Evolutionary conservation across 78 protist genomes (phyloP), one percentile per base, ranked within the genome.

Genomic region (Bigelowiella natans): DNA sequence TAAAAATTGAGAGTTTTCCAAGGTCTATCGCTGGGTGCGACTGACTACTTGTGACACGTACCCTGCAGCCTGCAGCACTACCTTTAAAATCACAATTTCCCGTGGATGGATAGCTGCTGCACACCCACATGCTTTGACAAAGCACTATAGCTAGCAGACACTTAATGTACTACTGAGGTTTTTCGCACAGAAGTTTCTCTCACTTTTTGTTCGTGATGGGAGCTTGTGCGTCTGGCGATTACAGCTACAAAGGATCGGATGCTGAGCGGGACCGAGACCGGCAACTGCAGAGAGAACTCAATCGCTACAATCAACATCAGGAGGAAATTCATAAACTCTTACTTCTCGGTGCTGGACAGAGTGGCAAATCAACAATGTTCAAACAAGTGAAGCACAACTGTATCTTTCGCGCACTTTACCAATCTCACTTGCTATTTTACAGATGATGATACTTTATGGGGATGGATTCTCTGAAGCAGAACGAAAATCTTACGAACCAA

Each of bases 291-390:
- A 51, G 18, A 18, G 73, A 51, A 18, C 18, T 51, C 7, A 51
- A 51, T 51, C 73, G 73, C 18, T 18, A 51, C 34, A 51, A 85
- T 11, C 87, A 85, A 85, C 11, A 11, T 11, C 51, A 85, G 36
- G 51, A 87, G 64, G 40, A 87, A 28, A 87, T 87, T 87, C 40
- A 87, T n/a, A 87, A 87, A 30, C 89, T 87, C 2, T 28, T 87
- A 7, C 64, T 87, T n/a, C 64, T 87, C 37, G 89, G 89, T 11
- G 89, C 89, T n/a, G 89, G 89, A 2, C 40, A 87, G 36, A 38
- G 73, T 11, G 89, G 89, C 2, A 87, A 87, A 28, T 87, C 89
- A 34, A 87, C 89, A n/a, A 2, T 87, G 7, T 87, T 87, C 38
- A 87, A 87, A 40, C 89, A 85, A 85, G 28, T 85, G 88, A 85